A percentile compares a stretch with the other conserved stretches of the same genome.
Conservation (phyloP, 2,329 filamentous ascomycete genomes). For the Beauveria asiatica region DNA sequence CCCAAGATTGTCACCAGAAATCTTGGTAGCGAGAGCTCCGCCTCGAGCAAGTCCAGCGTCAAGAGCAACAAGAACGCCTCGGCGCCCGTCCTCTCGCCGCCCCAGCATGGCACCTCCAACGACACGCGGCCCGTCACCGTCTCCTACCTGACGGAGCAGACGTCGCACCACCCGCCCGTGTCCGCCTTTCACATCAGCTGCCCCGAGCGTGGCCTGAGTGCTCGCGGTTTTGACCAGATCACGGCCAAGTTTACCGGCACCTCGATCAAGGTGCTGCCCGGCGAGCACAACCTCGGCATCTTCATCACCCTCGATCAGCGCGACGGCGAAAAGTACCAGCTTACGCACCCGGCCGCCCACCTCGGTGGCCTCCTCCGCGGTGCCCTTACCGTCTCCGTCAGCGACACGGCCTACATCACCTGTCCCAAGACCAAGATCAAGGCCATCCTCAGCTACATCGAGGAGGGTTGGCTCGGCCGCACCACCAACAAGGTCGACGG, state of each 20-base stretch:
- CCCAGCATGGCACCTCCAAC: conserved; percentile 34
- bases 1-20: conserved; percentile 51
- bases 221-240: conserved; percentile 89
- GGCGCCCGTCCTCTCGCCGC: conserved; percentile 42
- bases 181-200: conserved; percentile 93
- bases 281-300: conserved; percentile 90
- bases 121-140: conserved; percentile 58
- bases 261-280: conserved; percentile 81
- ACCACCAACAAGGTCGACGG: conserved; percentile 88
- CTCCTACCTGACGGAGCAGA: conserved; percentile 95
- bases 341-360: conserved; percentile 90
- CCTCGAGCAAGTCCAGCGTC: conserved; percentile 36
- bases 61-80: conserved; percentile 36
- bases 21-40: conserved; percentile 33
- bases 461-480: conserved; percentile 90
- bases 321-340: conserved; percentile 83
- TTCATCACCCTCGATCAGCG: conserved; percentile 79
- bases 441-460: conserved; percentile 83
- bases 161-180: conserved; percentile 93
- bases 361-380: conserved; percentile 82
- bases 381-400: conserved; percentile 80
- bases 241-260: conserved; percentile 97
- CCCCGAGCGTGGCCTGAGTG: conserved; percentile 79
- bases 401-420: conserved; percentile 79
- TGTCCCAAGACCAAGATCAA: conserved; percentile 89